Evolutionary conservation across 306 rosid genomes (phyloP), one percentile per base, ranked within the genome.

Genomic region (Malus sylvestris): DNA sequence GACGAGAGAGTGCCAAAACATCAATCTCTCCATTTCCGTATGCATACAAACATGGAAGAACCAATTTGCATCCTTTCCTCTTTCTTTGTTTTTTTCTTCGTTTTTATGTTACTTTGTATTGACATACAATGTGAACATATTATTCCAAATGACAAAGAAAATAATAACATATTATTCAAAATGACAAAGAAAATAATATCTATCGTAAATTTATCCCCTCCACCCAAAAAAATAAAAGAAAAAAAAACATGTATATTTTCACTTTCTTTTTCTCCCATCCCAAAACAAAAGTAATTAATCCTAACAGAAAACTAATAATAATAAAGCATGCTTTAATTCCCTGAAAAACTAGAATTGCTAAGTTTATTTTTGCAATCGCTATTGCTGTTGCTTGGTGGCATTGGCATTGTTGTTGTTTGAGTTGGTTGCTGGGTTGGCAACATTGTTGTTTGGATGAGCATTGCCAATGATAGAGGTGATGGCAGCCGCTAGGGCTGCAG

Each of bases 401-500:
- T 58, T 71, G 25, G 15, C 63, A 15, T 29, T 80, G 71, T 46
- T 81, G 53, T 51, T 79, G 58, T 27, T 82, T 62, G 78, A 61
- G 78, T 74, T 74, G 45, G 32, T 74, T 55, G 76, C 30, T 14
- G 70, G 67, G 70, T 74, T 74, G 70, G 66, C 19, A 67, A 4
- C 51, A 38, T 52, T 84, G 78, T 74, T 81, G 72, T 68, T 85
- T 20, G 79, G 76, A 13, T 85, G 85, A 72, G 82, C 78, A 60
- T 79, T 85, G 51, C 90, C 87, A 61, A 92, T 86, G 6, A 89
- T 72, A 32, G 96, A 89, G 40, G 89, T 77, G 63, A 90, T 83
- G 33, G 97, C 95, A 1, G 93, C 87, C 1, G 88, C 93, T 63
- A 94, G 59, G 19, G 92, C 93, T 0, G 96, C 87, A 5, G 94